phyloP scores from a whole-genome alignment of 2,329 filamentous ascomycete species.

The Diplodia seriata region DNA sequence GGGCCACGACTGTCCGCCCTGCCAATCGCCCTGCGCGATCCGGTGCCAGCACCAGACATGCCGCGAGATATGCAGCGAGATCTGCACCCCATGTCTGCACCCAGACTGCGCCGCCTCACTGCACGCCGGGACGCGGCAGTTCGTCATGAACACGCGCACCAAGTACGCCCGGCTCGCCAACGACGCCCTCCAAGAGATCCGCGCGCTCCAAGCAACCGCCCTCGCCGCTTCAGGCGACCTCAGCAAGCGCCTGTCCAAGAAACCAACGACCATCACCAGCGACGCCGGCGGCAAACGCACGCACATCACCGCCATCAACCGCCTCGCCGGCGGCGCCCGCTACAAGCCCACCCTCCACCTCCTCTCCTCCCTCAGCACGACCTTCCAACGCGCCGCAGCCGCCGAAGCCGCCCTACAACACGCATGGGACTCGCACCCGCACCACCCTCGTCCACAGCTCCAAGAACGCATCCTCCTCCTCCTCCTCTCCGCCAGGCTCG shows the following conservation, averaged over 20 bases:
- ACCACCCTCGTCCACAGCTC: background rate
- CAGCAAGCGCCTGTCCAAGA: background rate
- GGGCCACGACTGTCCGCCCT: background rate
- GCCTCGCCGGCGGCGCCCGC: background rate
- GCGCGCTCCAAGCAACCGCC: background rate
- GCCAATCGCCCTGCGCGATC: background rate
- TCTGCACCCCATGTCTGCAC: background rate
- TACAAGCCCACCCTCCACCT: background rate
- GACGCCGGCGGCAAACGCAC: background rate
- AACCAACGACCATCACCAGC: background rate
- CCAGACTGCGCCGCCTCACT: background rate
- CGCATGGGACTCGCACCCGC: background rate
- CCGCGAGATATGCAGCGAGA: background rate
- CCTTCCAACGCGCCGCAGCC: background rate
- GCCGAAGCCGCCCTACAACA: background rate
- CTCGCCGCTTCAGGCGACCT: background rate
- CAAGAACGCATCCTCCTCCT: background rate
- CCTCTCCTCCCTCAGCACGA: background rate
- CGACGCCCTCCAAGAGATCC: background rate
- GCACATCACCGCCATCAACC: background rate
- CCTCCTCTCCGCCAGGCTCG: background rate
- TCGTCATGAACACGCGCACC: background rate
- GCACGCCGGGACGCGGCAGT: background rate
- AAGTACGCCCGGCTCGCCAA: background rate
- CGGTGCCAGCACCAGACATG: conserved; percentile 4